Percentiles rank a stretch among this genome's conserved stretches.
Evolutionary conservation across 2,329 filamentous ascomycete genomes (phyloP).

Genomic region (Karstenula rhodostoma): DNA sequence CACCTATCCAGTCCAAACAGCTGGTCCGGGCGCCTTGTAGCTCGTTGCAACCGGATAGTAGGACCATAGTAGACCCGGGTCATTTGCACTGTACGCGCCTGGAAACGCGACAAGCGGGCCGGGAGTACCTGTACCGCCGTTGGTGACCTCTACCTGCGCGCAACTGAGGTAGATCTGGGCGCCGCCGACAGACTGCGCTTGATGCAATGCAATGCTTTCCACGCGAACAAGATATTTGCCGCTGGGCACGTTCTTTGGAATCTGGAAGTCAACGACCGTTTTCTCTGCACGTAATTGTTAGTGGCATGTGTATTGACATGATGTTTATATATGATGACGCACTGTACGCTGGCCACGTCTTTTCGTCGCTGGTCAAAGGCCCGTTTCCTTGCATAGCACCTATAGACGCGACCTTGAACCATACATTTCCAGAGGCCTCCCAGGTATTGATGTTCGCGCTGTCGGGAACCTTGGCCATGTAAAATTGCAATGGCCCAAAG

Average conservation of each 20-base stretch:
- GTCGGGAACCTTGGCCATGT: slow-evolving; percentile 60
- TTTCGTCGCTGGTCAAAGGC: slow-evolving; percentile 33
- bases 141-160: slow-evolving; percentile 54
- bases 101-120: slow-evolving; percentile 53
- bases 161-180: slow-evolving; percentile 57
- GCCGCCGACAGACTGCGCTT: slow-evolving; percentile 42
- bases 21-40: slow-evolving; percentile 38
- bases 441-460: slow-evolving; percentile 35
- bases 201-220: slow-evolving; percentile 57
- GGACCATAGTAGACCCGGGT: slow-evolving; percentile 41
- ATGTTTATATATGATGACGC: background rate
- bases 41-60: slow-evolving; percentile 40
- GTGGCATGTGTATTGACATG: background rate
- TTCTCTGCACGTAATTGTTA: slow-evolving; percentile 25
- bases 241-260: slow-evolving; percentile 49
- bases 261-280: slow-evolving; percentile 42
- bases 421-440: slow-evolving; percentile 40
- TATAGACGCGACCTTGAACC: slow-evolving; percentile 42
- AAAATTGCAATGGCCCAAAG: slow-evolving; percentile 63
- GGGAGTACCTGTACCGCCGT: slow-evolving; percentile 48
- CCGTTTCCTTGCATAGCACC: slow-evolving; percentile 28
- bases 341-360: slow-evolving; percentile 42
- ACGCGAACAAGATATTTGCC: slow-evolving; percentile 57
- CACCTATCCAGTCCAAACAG: slow-evolving; percentile 31
- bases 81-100: slow-evolving; percentile 46